Evolutionary conservation across 2,329 filamentous ascomycete species (phyloP).

Genomic region (Phyllosticta paracitricarpa): DNA sequence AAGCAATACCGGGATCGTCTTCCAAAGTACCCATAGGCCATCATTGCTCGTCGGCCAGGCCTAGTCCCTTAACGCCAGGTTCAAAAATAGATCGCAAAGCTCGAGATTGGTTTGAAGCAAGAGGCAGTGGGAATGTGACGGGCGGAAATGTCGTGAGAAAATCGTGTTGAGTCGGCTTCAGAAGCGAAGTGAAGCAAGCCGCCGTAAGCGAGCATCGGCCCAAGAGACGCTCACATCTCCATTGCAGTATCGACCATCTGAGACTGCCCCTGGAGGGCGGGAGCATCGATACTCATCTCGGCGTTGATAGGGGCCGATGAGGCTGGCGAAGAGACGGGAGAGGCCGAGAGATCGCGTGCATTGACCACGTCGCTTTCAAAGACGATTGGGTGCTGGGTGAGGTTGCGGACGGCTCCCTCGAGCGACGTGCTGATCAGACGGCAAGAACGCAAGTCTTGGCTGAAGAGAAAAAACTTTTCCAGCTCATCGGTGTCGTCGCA

Average conservation of each 20-base stretch:
- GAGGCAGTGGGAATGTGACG: neutral
- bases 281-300: conserved; percentile 10
- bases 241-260: conserved; percentile 5
- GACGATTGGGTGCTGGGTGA: conserved; percentile 10
- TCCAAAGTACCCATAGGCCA: neutral
- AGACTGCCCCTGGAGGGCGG: neutral
- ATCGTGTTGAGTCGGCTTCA: neutral
- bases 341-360: conserved; percentile 6
- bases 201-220: neutral
- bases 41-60: neutral
- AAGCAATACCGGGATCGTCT: neutral
- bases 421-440: conserved; percentile 8
- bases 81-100: neutral
- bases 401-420: conserved; percentile 9
- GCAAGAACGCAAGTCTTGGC: conserved; percentile 7
- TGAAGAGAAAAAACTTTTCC: conserved; percentile 9
- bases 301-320: conserved; percentile 5
- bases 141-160: neutral
- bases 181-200: neutral
- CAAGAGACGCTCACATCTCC: conserved; percentile 1
- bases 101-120: conserved; percentile 5
- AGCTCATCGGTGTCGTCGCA: conserved; percentile 7
- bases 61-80: neutral
- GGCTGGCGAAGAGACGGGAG: neutral
- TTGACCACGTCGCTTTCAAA: conserved; percentile 10